These are phyloP conservation scores for Hypoxylon sp. DNA, from an alignment of 2,329 filamentous ascomycete genomes.

Conservation along the genomic window DNA sequence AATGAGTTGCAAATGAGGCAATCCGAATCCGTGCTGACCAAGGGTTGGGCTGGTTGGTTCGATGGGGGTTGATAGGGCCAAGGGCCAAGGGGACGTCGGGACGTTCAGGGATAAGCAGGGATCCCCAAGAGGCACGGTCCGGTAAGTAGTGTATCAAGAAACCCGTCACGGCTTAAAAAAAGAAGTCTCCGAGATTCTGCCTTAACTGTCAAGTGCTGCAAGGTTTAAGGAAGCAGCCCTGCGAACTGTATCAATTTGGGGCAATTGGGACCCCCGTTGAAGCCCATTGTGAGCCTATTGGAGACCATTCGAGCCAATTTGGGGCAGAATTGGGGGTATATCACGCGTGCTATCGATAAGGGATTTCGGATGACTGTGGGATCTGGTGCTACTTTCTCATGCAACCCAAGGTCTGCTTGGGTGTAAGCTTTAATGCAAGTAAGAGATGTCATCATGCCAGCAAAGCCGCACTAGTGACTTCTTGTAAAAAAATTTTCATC, in stretches of 20 bases:
- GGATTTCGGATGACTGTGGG: conserved; percentile 35
- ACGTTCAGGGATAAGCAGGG: conserved; percentile 37
- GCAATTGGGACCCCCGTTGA: background rate
- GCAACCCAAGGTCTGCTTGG: conserved; percentile 27
- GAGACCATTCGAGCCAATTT: conserved; percentile 4
- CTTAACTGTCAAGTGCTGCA: conserved; percentile 8
- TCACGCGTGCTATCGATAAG: conserved; percentile 37
- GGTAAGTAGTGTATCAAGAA: background rate
- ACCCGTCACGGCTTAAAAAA: conserved; percentile 7
- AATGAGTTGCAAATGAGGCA: conserved; percentile 44
- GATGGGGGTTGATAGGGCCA: conserved; percentile 35
- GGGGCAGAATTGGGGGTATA: conserved; percentile 7
- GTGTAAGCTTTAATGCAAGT: conserved; percentile 40
- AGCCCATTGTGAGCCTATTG: background rate
- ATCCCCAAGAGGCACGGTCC: conserved; percentile 8
- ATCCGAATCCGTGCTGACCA: conserved; percentile 45
- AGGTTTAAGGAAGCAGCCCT: conserved; percentile 25
- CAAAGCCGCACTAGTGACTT: conserved; percentile 37
- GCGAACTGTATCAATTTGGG: conserved; percentile 31
- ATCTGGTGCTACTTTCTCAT: conserved; percentile 41
- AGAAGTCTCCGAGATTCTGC: conserved; percentile 30
- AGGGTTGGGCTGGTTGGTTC: conserved; percentile 16
- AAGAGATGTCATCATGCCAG: conserved; percentile 40
- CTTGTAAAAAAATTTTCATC: background rate
- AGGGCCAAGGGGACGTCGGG: conserved; percentile 34